Conservation (phyloP, 2,329 filamentous ascomycete genomes). For the Pseudophaeomoniella oleicola region DNA sequence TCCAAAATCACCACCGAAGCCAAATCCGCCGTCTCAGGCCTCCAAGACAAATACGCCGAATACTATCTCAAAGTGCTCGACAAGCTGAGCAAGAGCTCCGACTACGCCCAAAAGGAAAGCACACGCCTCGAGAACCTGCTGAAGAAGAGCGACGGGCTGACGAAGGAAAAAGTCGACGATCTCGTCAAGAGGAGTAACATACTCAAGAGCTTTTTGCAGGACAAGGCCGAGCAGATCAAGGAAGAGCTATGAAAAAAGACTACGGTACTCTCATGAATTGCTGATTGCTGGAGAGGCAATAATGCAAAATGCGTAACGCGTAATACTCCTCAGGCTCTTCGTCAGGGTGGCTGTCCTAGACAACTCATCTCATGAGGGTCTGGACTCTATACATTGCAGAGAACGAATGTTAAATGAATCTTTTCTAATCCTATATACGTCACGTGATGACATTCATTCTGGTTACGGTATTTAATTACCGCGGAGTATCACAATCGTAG, state of each 20-base stretch:
- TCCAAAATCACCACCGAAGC: constrained; percentile 55
- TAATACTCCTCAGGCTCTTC: too few species aligned
- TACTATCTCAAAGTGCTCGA: constrained; percentile 89
- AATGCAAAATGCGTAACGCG: too few species aligned
- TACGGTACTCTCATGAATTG: too few species aligned
- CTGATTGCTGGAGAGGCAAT: too few species aligned
- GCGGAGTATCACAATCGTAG: too few species aligned
- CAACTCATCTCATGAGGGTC: too few species aligned
- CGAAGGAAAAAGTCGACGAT: constrained; percentile 77
- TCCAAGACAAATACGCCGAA: constrained; percentile 71
- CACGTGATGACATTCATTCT: too few species aligned
- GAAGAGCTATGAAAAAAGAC: constrained; percentile 48
- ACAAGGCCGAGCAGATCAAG: constrained; percentile 45
- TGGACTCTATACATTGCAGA: too few species aligned
- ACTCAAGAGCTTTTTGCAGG: constrained; percentile 58
- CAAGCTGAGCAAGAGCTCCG: constrained; percentile 66
- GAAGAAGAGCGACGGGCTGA: constrained; percentile 64
- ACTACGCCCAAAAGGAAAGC: constrained; percentile 74
- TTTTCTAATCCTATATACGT: too few species aligned
- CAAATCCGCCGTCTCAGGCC: constrained; percentile 51
- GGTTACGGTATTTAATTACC: too few species aligned
- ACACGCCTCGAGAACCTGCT: constrained; percentile 65
- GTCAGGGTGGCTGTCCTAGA: too few species aligned
- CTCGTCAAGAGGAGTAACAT: constrained; percentile 78
- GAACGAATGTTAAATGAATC: too few species aligned